Evolutionary conservation across 768 basidiomycete genomes (phyloP).

Genomic region (Calvatia gigantea): DNA sequence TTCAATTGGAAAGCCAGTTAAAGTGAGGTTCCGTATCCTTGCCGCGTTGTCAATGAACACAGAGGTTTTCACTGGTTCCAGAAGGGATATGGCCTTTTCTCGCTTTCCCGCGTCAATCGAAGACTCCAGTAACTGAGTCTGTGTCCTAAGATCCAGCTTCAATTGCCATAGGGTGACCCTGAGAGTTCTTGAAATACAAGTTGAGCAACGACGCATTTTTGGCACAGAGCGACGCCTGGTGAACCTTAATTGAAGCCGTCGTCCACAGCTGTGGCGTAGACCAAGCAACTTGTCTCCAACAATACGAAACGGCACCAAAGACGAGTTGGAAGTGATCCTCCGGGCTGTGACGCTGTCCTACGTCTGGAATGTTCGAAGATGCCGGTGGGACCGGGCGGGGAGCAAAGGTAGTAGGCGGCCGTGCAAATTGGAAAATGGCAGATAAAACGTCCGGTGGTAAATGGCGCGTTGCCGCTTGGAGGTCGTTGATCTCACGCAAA

Average conservation of each 20-base stretch:
- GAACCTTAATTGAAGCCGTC: neutral
- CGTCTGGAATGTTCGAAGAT: neutral
- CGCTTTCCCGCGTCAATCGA: neutral
- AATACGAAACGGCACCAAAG: neutral
- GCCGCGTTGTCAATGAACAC: neutral
- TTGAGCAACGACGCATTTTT: neutral
- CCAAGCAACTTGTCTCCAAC: conserved; percentile 1
- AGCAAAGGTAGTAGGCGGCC: neutral
- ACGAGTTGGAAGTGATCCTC: neutral
- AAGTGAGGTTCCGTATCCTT: conserved; percentile 1
- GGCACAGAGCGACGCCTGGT: neutral
- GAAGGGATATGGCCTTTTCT: neutral
- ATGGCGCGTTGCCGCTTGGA: neutral
- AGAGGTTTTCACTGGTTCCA: neutral
- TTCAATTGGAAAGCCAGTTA: neutral
- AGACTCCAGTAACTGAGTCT: neutral
- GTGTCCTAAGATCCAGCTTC: neutral
- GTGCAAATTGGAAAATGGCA: neutral
- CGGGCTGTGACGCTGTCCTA: too few relatives aligned
- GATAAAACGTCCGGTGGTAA: neutral
- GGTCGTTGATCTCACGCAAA: neutral
- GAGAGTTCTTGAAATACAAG: conserved; percentile 6
- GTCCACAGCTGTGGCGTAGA: conserved; percentile 6
- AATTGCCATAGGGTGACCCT: neutral
- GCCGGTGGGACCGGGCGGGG: neutral